Base-by-base conservation (phyloP, 2,329 filamentous ascomycete genomes). In the Ophiostoma sp. region DNA sequence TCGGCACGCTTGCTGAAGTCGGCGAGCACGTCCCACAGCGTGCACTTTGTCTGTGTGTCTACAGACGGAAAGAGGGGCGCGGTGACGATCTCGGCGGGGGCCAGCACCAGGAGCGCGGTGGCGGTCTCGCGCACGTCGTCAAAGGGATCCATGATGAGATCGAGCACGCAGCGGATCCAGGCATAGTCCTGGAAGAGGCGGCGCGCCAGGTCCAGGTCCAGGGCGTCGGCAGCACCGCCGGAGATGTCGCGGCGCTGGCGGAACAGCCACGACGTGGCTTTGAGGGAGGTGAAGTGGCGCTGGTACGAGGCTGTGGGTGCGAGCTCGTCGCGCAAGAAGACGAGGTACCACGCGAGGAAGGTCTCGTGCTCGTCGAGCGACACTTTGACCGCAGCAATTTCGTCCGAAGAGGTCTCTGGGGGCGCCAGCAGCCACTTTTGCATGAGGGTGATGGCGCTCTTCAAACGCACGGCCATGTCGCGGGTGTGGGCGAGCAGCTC, bases 261-360 rank as follows among this genome's bases (percentile, higher is more conserved):
- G 6, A 93, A 79, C n/a, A 94, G 81, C 68, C 90, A 83, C 0
- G 82, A 82, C 36, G 94, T 79, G 0, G 90, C 88, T 76, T 89
- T 93, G 5, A 98, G 79, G 1, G 92, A 88, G 1, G 91, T 91
- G 66, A 94, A 91, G 74, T 97, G 94, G 7, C 93, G 87, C 77
- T 96, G 94, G 76, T 98, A 99, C 13, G 94, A 95, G 20, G 92
- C 88, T 0, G 90, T 94, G 2, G 93, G 89, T 2, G 87, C 85
- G 31, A 99, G 81, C 75, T 98, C 93, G 52, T 82, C 81, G 69
- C 87, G 84, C 6, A 97, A 79, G 74, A 96, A 95, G 1, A 80
- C 76, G 1, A 92, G 75, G 76, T 94, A 96, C 88, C 91, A 94
- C 1, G 78, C 77, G n/a, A 96, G 74, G 75, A 96, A 97, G 0